phyloP scores from a whole-genome alignment of 768 basidiomycete genomes.

The Chiua virens region DNA sequence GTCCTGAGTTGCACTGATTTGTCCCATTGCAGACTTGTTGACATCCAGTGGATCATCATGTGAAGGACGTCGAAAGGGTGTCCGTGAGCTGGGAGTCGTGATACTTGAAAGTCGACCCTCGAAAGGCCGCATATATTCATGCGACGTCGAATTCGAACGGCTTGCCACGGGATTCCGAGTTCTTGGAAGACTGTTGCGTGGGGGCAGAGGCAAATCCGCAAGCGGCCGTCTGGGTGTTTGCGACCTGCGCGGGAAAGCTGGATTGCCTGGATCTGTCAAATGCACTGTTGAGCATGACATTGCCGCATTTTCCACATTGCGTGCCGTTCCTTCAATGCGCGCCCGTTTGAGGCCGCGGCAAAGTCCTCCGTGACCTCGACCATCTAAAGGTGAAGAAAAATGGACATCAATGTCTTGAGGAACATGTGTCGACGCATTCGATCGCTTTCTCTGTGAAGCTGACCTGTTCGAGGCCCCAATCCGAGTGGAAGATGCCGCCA shows the following conservation, averaged over 20 bases:
- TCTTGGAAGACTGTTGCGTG: not conserved
- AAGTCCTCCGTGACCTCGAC: not conserved
- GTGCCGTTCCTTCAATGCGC: constrained; percentile 14
- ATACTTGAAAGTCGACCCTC: not conserved
- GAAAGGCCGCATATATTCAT: constrained; percentile 12
- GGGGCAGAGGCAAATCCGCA: constrained; percentile 12
- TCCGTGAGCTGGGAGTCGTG: not conserved
- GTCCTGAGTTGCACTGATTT: not conserved
- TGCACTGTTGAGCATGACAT: not conserved
- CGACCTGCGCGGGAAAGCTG: constrained; percentile 4
- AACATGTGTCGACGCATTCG: not conserved
- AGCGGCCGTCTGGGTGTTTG: constrained; percentile 21
- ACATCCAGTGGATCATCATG: not conserved
- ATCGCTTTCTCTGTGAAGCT: constrained; percentile 1
- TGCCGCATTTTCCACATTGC: not conserved
- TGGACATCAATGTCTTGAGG: not conserved
- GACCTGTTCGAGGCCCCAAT: not conserved
- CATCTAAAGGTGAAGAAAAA: constrained; percentile 14
- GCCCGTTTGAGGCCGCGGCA: constrained; percentile 8
- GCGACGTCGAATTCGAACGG: not conserved
- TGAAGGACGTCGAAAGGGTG: not conserved
- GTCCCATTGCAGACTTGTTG: not conserved
- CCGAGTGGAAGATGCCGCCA: constrained; percentile 2
- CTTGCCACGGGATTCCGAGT: not conserved
- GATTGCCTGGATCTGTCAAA: not conserved